Conservation (phyloP, 257 asterid genomes). For the Capsicum chinense region DNA sequence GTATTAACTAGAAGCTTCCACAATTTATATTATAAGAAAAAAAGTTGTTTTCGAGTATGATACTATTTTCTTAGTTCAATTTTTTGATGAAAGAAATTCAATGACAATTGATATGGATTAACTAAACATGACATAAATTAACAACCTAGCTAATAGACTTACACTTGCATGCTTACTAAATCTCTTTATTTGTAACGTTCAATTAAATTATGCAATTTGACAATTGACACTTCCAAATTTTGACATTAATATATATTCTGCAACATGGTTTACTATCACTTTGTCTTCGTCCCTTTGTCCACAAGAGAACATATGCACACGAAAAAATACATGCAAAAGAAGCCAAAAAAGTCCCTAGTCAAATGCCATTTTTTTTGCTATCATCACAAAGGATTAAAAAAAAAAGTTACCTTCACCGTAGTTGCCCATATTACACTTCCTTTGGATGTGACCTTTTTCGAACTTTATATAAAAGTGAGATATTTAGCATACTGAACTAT, state of each 20-base stretch:
- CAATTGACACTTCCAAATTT: conserved; percentile 49
- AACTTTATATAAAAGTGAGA: not conserved
- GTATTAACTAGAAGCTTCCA: no score
- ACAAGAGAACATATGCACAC: conserved; percentile 33
- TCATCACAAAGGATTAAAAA: not conserved
- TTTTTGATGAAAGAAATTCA: not conserved
- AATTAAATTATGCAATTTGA: conserved; percentile 47
- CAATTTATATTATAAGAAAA: no score
- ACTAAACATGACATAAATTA: no score
- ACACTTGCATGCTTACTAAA: not conserved
- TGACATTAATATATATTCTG: conserved; percentile 38
- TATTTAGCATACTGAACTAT: not conserved
- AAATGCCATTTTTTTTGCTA: conserved; percentile 34
- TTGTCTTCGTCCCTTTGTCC: conserved; percentile 39
- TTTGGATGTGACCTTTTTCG: not conserved
- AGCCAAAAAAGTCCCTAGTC: conserved; percentile 59
- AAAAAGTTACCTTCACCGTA: not conserved
- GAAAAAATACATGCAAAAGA: conserved; percentile 45
- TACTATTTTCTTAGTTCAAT: no score
- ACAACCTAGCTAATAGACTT: not conserved
- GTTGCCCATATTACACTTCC: not conserved
- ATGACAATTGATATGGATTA: no score
- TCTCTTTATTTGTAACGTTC: conserved; percentile 15
- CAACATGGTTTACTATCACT: conserved; percentile 51
- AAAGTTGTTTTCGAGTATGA: no score